These are phyloP conservation scores for Helminthosporium solani DNA, from an alignment of 2,329 filamentous ascomycete species.

Conservation along the genomic window DNA sequence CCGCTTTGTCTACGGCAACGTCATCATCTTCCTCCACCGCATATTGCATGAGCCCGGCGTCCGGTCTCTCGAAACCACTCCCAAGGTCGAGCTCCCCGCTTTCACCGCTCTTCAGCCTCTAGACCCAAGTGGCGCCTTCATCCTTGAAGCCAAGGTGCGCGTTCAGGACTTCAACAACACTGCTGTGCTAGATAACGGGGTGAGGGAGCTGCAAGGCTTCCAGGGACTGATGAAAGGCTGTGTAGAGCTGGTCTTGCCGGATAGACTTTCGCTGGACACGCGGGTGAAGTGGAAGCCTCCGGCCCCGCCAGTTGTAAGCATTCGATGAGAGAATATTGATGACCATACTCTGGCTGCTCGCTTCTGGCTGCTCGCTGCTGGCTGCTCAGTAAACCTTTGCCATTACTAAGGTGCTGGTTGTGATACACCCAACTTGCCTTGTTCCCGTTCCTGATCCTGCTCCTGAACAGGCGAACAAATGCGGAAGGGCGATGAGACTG, in stretches of 20 bases:
- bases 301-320: constrained; percentile 12
- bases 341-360: constrained; percentile 6
- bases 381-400: too few species aligned
- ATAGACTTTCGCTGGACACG: constrained; percentile 61
- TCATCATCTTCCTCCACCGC: constrained; percentile 58
- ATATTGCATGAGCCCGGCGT: constrained; percentile 50
- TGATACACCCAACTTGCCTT: too few species aligned
- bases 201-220: constrained; percentile 56
- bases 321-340: constrained; percentile 18
- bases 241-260: constrained; percentile 58
- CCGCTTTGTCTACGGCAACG: constrained; percentile 59
- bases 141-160: constrained; percentile 59
- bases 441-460: too few species aligned
- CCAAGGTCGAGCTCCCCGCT: constrained; percentile 44
- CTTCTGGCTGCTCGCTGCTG: too few species aligned
- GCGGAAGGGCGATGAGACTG: too few species aligned
- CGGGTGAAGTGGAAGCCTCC: constrained; percentile 53
- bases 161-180: constrained; percentile 58
- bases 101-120: constrained; percentile 51
- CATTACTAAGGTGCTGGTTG: too few species aligned
- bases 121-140: constrained; percentile 58
- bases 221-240: constrained; percentile 58
- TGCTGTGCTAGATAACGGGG: constrained; percentile 55
- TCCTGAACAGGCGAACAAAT: too few species aligned
- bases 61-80: constrained; percentile 32